Conservation (phyloP, 1,284 basidiomycete species). For the Phellopilus nigrolimitatus region DNA sequence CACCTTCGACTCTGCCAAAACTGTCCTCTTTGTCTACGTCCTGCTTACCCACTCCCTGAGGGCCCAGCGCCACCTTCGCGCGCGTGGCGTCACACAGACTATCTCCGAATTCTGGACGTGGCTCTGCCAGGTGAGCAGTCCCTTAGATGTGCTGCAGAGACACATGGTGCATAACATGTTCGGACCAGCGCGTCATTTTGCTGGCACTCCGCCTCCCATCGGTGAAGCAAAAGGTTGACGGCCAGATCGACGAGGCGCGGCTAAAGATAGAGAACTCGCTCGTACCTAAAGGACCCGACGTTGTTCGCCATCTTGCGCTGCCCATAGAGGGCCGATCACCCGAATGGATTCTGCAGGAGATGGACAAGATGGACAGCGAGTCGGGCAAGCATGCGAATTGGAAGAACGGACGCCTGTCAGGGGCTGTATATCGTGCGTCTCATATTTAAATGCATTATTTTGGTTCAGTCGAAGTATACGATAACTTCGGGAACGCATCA, state of each 20-base stretch:
- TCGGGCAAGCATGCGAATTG: slow-evolving; percentile 48
- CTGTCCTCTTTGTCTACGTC: slow-evolving; percentile 59
- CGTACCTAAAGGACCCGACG: slow-evolving; percentile 53
- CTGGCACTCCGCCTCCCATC: slow-evolving; percentile 67
- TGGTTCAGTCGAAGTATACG: slow-evolving; percentile 1
- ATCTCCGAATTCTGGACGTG: slow-evolving; percentile 53
- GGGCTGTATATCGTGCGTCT: slow-evolving; percentile 80
- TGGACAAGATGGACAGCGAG: slow-evolving; percentile 72
- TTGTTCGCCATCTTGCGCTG: slow-evolving; percentile 60
- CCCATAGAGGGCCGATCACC: slow-evolving; percentile 63
- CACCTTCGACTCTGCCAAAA: slow-evolving; percentile 49
- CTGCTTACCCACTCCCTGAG: slow-evolving; percentile 47
- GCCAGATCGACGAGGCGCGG: slow-evolving; percentile 66
- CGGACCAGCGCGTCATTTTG: slow-evolving; percentile 50
- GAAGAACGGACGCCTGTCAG: slow-evolving; percentile 77
- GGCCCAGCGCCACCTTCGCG: slow-evolving; percentile 66
- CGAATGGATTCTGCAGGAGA: slow-evolving; percentile 79
- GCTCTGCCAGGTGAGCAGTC: slow-evolving; percentile 44
- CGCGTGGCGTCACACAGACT: slow-evolving; percentile 56
- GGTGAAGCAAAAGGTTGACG: slow-evolving; percentile 59
- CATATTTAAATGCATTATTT: slow-evolving; percentile 1
- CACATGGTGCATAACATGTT: not conserved
- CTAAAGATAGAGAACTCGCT: slow-evolving; percentile 66
- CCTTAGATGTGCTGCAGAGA: not conserved
- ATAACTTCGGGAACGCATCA: slow-evolving; percentile 28